Evolutionary conservation across 352 stramenopile species (phyloP), one percentile per base, ranked within the genome.

Genomic region (Plasmopara halstedii): DNA sequence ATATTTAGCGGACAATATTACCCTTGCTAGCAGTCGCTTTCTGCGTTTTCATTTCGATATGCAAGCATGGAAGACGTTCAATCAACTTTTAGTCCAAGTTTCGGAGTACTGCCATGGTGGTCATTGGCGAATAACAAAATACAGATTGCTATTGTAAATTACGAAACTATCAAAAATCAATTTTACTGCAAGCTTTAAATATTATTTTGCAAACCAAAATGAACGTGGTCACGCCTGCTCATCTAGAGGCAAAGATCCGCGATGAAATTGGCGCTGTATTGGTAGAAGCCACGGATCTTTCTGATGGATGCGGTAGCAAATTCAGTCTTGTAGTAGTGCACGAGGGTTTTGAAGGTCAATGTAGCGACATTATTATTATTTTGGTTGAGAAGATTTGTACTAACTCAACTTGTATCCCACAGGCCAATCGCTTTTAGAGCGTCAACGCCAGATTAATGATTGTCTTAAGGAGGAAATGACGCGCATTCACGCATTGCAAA

Each of bases 261-360:
- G 53, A 60, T 53, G 71, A 85, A 43, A 68, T 89, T 18, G 78
- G 75, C 40, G 78, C 78, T 23, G 44, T 52, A 36, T 50, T 83
- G 40, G 78, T 92, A 42, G 71, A 88, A 58, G 76, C 82, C 5
- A 71, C 72, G 39, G 81, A 92, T 47, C 57, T 88, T 17, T 92
- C 81, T 35, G 81, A 90, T 40, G 81, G 81, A 23, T 92, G 81
- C 50, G 79, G 79, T 23, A 83, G 64, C 50, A 89, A 89, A 53
- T 92, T 88, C 58, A 90, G 78, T 46, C 56, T 90, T 34, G 73
- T 92, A 37, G 74, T 92, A 39, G 81, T 92, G 25, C 73, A 85
- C 57, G 70, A 71, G 36, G 73, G 70, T 38, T 92, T 92, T 38
- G 73, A 90, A 71, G 81, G 77, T 66, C 13, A 1, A 41, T 76